Conservation (phyloP, 1,139 yeast species). For the Groenewaldozyma sp. region DNA sequence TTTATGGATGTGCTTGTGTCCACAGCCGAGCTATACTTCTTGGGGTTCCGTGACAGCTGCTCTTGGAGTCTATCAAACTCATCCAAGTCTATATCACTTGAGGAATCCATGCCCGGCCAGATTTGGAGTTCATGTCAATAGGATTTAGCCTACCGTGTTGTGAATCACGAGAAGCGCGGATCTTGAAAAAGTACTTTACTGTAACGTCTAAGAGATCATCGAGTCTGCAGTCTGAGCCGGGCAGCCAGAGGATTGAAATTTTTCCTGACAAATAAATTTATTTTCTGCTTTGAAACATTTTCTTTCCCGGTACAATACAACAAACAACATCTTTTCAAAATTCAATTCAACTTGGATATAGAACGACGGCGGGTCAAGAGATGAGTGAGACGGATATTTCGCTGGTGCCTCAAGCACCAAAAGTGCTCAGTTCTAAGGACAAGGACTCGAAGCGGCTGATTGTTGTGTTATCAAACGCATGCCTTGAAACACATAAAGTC, state of each 20-base stretch:
- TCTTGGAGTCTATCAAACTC: slow-evolving; percentile 9
- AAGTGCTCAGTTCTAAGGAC: slow-evolving; percentile 72
- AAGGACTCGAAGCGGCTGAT: slow-evolving; percentile 75
- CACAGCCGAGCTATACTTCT: neutral
- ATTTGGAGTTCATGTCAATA: too few relatives aligned
- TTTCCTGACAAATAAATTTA: slow-evolving; percentile 15
- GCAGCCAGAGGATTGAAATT: too few relatives aligned
- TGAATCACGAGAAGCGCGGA: too few relatives aligned
- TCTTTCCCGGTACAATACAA: neutral
- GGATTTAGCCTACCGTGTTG: too few relatives aligned
- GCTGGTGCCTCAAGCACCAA: slow-evolving; percentile 77
- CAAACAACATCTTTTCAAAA: neutral
- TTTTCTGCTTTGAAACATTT: slow-evolving; percentile 1
- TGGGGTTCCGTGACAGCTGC: too few relatives aligned
- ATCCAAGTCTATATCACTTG: slow-evolving; percentile 17
- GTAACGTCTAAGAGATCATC: too few relatives aligned
- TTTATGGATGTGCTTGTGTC: neutral
- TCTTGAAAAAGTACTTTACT: too few relatives aligned
- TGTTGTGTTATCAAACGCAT: slow-evolving; percentile 90
- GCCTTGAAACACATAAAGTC: slow-evolving; percentile 88
- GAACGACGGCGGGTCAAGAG: neutral
- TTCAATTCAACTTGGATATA: neutral
- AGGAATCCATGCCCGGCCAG: too few relatives aligned
- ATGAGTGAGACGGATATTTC: slow-evolving; percentile 10
- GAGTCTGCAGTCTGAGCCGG: too few relatives aligned